Evolutionary conservation across 148 eudicot species (phyloP).

Genomic region (Selenicereus undatus): DNA sequence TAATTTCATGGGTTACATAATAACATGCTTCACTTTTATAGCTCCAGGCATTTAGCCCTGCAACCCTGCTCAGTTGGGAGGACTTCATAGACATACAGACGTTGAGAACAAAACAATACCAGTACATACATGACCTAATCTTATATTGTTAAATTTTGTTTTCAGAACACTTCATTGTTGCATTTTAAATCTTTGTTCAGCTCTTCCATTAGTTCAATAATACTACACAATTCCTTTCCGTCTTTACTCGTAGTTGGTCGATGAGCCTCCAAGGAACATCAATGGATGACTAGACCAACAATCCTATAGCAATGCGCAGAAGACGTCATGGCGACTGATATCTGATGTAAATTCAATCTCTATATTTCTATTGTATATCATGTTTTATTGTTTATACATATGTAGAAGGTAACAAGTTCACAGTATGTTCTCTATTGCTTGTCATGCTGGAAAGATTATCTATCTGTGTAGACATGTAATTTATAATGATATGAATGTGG

Average conservation of each 20-base stretch:
- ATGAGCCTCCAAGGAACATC: not conserved
- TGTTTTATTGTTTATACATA: not conserved
- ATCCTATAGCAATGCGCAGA: not conserved
- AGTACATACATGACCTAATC: not conserved
- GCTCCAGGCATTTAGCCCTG: not conserved
- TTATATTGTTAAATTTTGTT: not conserved
- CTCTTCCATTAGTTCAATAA: not conserved
- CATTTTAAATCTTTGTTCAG: not conserved
- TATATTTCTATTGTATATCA: not conserved
- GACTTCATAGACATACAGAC: not conserved
- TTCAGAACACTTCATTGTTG: not conserved
- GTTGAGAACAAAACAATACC: not conserved
- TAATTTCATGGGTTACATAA: not conserved
- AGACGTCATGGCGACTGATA: not conserved
- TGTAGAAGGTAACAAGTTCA: not conserved
- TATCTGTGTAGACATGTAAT: not conserved
- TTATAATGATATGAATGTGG: not conserved
- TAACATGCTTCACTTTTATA: not conserved
- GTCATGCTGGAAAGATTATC: not conserved
- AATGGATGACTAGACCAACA: not conserved
- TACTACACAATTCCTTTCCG: not conserved
- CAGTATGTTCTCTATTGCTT: not conserved
- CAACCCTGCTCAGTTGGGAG: not conserved
- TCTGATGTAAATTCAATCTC: slow-evolving; percentile 13
- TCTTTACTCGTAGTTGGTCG: not conserved